Base-by-base conservation (phyloP, 2,329 filamentous ascomycete species). In the Hypoxylon sp. region DNA sequence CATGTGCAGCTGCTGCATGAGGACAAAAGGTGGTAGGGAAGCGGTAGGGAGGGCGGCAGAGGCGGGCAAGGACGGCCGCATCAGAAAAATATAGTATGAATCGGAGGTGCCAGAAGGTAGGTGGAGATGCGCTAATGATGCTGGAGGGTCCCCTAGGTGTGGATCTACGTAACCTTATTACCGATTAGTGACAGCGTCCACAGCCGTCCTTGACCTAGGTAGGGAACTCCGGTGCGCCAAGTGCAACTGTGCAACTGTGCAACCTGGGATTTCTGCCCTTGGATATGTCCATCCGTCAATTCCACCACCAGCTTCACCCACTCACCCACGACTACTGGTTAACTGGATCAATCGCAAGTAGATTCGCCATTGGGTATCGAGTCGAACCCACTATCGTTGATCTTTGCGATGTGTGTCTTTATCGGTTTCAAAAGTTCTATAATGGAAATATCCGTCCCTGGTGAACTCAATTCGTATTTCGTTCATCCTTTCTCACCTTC, bases 31-130 rank as follows among this genome's bases (percentile, higher is more conserved):
- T 63, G 58, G 48, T 47, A 46, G 55, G 31, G 57, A 52, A 56
- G 54, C 24, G 24, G 54, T 10, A 10, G 31, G 31, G 31, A 32
- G 60, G 54, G 46, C 55, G 66, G 58, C 17, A 62, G 42, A 56
- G 55, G 57, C 37, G 55, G 44, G 19, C 55, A 70, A 66, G 65
- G 62, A 66, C 52, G 62, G 62, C 56, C 21, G 57, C 63, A 71
- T 71, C 69, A 71, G 60, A 65, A 39, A 71, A 71, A 65, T 71
- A 68, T 71, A 71, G 56, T 27, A 69, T 59, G 69, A 69, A 71
- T 69, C 69, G 69, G 69, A 67, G 50, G 51, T 60, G 37, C 46
- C 24, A 64, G 39, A 62, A 39, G 17, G 55, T 58, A 62, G 27
- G 53, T 65, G 58, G 59, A 48, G 52, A 62, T 63, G 39, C 58